Evolutionary conservation across 2,329 filamentous ascomycete species (phyloP), one percentile per base, ranked within the genome.

Genomic region (Trichoderma harzianum): DNA sequence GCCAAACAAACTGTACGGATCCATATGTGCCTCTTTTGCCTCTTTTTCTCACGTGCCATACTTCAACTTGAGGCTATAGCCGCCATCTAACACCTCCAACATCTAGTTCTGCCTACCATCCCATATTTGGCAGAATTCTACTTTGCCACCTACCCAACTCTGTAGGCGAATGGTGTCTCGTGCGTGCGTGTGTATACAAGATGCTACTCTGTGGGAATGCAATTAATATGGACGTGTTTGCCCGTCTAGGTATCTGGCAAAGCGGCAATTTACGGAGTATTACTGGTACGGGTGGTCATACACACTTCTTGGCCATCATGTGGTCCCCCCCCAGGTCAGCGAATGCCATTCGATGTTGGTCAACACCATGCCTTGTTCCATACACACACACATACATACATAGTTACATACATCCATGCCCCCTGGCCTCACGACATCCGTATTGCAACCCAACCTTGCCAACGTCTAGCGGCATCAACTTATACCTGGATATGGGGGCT

Each of bases 211-310:
- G 43, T n/a, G 43, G 18, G 18, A 47, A 47, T n/a, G 43, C 43
- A 47, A n/a, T 47, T 47, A 57, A 66, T 66, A 66, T 66, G 47
- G 63, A 55, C 30, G 43, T 53, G 47, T 11, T 39, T 66, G 21
- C 63, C 63, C 30, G 24, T 66, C 30, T 57, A 28, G 47, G 63
- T 55, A 66, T 65, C 39, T 57, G 47, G 43, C 30, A 51, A 21
- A 32, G 30, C 47, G 63, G 63, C 63, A 66, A 66, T 66, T 55
- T 39, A 57, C 63, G 63, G 63, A 66, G 63, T 66, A 66, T 66
- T 57, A 60, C 43, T 51, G n/a, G 43, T 24, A 21, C 28, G 28
- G 55, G 28, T 32, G 28, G 28, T 21, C 55, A 12, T 32, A 60
- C 55, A 60, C 55, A 39, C 36, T 39, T 6, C 16, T n/a, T n/a